Evolutionary conservation across 441 rosid genomes (phyloP).

Genomic region (Corymbia citriodora): DNA sequence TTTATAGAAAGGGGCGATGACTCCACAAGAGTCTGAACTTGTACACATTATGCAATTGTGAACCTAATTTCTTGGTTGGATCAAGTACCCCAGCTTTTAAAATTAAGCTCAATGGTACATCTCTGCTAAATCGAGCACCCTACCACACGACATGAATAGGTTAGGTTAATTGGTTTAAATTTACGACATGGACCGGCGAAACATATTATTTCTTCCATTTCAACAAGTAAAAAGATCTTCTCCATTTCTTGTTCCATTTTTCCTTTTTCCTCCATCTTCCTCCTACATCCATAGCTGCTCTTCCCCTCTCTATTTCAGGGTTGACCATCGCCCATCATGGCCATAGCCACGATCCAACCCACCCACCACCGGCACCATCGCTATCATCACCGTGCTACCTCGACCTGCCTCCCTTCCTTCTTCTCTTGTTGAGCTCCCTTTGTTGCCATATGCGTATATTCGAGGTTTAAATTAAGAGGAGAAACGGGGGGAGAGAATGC

Average conservation of each 20-base stretch:
- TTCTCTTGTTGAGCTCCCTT: neutral
- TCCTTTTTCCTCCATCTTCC: neutral
- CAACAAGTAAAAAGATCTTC: too few relatives aligned
- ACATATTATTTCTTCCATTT: neutral
- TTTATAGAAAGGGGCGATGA: neutral
- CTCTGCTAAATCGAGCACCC: neutral
- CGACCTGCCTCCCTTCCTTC: rapidly evolving
- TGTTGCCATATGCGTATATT: neutral
- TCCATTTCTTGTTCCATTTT: neutral
- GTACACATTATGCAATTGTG: neutral
- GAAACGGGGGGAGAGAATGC: neutral
- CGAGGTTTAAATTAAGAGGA: neutral
- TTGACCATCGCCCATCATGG: neutral
- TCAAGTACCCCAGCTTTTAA: neutral
- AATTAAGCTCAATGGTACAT: neutral
- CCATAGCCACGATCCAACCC: neutral
- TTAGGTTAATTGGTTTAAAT: neutral
- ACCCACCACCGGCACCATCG: neutral
- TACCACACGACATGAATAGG: neutral
- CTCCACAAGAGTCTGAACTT: neutral
- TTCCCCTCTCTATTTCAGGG: neutral
- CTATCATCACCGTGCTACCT: neutral
- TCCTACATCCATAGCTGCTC: neutral
- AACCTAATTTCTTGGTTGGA: neutral
- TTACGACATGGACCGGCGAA: neutral